These are phyloP conservation scores for Pseudopyricularia cyperi DNA, from an alignment of 2,329 filamentous ascomycete species.

Conservation along the genomic window DNA sequence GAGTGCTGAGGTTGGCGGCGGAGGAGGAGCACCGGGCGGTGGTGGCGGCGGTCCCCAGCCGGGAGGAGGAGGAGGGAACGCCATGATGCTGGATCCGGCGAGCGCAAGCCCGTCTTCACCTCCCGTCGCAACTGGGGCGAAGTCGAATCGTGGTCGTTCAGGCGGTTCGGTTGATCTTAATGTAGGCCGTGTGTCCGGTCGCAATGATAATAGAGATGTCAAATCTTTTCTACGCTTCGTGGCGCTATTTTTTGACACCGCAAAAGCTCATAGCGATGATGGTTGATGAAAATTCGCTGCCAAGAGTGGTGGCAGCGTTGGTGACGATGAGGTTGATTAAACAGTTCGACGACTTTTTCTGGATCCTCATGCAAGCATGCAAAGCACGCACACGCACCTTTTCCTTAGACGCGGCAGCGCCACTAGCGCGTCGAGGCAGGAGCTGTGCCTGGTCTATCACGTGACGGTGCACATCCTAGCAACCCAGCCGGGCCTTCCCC, in stretches of 20 bases:
- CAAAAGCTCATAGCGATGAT: conserved; percentile 1
- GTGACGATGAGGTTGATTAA: background rate
- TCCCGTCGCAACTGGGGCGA: background rate
- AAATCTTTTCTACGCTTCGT: background rate
- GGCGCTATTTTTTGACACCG: background rate
- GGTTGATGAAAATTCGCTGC: background rate
- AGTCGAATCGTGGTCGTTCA: background rate
- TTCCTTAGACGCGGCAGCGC: background rate
- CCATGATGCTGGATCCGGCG: conserved; percentile 20
- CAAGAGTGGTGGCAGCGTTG: background rate
- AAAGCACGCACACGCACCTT: background rate
- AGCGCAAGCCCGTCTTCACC: conserved; percentile 8
- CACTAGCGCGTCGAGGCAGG: background rate
- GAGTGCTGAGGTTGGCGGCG: conserved; percentile 37
- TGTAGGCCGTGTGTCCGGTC: background rate
- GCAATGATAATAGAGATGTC: background rate
- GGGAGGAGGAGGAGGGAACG: conserved; percentile 38
- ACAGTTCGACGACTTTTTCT: background rate
- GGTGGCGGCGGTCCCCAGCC: conserved; percentile 38
- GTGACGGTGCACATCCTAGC: background rate
- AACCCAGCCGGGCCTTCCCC: background rate
- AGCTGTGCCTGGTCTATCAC: background rate
- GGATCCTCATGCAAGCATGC: background rate
- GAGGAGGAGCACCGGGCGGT: conserved; percentile 32
- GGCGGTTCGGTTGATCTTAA: background rate